Conservation (phyloP, 495 filamentous ascomycete genomes). For the Penicillium paxilli region DNA sequence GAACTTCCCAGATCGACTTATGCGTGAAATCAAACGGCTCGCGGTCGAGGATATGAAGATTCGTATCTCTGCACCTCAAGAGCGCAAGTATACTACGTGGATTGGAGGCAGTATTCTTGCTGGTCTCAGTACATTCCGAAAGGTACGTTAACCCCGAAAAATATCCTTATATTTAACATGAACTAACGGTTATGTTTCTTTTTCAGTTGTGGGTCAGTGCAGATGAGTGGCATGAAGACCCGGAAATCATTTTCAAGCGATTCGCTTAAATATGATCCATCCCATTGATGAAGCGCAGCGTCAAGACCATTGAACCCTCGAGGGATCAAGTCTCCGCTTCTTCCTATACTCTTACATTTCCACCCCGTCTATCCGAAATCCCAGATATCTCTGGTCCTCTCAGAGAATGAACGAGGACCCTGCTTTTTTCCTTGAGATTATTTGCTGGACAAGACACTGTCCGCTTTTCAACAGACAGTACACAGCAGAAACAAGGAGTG, state of each 20-base stretch:
- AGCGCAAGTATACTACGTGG: conserved; percentile 98
- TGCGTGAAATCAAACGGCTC: conserved; percentile 87
- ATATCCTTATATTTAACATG: not conserved
- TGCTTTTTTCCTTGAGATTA: conserved; percentile 1
- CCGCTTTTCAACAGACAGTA: not conserved
- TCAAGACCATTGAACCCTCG: not conserved
- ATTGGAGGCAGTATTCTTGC: conserved; percentile 98
- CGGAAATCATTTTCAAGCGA: conserved; percentile 96
- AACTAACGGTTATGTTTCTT: conserved; percentile 11
- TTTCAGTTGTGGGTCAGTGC: conserved; percentile 96
- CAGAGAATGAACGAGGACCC: conserved; percentile 1
- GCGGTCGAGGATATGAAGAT: conserved; percentile 99
- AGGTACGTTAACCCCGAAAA: conserved; percentile 62
- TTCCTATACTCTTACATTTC: not conserved
- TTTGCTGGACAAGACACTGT: not conserved
- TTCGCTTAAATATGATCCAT: conserved; percentile 60
- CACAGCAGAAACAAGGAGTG: conserved; percentile 9
- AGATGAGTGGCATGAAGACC: conserved; percentile 99
- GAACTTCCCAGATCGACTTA: conserved; percentile 92
- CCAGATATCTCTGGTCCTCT: not conserved
- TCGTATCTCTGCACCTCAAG: conserved; percentile 96
- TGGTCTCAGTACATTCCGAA: conserved; percentile 95
- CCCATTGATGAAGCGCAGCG: not conserved
- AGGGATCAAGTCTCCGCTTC: not conserved
- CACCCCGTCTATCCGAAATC: not conserved